Conservation (phyloP, 345 rosid species). For the Durio zibethinus region DNA sequence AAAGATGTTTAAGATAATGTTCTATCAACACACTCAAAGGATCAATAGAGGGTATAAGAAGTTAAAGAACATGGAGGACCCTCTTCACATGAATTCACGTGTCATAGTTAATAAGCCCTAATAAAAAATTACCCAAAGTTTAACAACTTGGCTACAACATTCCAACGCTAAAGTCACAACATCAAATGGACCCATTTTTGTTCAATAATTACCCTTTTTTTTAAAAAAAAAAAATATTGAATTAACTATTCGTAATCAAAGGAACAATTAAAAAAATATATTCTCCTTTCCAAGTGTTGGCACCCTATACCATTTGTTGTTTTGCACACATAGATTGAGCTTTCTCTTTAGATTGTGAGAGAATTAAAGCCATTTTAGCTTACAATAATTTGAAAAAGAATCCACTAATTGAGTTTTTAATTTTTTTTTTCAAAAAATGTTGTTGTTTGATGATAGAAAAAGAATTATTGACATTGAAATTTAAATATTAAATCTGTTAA, state of each 20-base stretch:
- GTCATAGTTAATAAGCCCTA: constrained; percentile 28
- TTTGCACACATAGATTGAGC: neutral
- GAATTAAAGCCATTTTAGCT: constrained; percentile 18
- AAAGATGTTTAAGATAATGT: constrained; percentile 11
- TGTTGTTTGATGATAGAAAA: too few relatives aligned
- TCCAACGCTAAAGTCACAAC: constrained; percentile 28
- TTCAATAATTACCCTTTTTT: constrained; percentile 27
- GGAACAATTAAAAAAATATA: constrained; percentile 14
- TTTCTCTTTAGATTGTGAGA: constrained; percentile 7
- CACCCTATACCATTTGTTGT: constrained; percentile 20
- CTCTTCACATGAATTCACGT: constrained; percentile 59
- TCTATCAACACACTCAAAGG: constrained; percentile 11
- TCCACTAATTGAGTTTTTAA: constrained; percentile 33
- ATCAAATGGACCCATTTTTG: constrained; percentile 22
- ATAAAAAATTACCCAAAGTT: constrained; percentile 17
- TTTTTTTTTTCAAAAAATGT: too few relatives aligned
- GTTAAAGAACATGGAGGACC: constrained; percentile 38
- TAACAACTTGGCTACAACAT: constrained; percentile 22
- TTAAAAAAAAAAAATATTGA: too few relatives aligned
- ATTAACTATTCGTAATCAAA: constrained; percentile 6
- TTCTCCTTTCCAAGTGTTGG: constrained; percentile 29
- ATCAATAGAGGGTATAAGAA: neutral
- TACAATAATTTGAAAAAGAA: constrained; percentile 32
- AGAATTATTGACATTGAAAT: too few relatives aligned
- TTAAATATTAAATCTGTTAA: too few relatives aligned